These are phyloP conservation scores for Aegilops umbellulata DNA, from an alignment of 176 grass and related monocot species.

Conservation along the genomic window DNA sequence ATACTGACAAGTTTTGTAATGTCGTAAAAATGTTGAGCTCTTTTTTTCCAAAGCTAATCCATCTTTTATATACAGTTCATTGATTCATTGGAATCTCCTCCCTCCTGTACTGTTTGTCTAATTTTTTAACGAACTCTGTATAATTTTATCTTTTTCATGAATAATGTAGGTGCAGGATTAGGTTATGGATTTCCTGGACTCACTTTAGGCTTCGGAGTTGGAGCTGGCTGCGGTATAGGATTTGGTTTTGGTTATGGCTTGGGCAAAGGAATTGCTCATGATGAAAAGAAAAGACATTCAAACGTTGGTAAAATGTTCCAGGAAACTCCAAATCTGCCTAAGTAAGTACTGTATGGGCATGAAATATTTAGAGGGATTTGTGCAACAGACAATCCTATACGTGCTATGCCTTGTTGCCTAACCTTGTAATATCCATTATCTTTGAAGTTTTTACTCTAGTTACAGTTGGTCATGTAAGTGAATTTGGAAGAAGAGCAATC, in stretches of 20 bases:
- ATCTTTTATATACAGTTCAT: neutral
- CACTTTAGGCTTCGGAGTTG: constrained; percentile 68
- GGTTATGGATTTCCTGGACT: constrained; percentile 84
- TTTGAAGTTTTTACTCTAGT: neutral
- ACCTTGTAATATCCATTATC: neutral
- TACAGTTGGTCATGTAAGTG: neutral
- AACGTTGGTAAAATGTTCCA: constrained; percentile 85
- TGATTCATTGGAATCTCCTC: neutral
- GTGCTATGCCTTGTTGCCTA: constrained; percentile 19
- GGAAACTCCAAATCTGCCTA: constrained; percentile 40
- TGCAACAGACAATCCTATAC: neutral
- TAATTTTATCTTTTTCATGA: neutral
- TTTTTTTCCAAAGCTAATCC: neutral
- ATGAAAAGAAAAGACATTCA: constrained; percentile 52
- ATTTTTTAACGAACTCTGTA: neutral
- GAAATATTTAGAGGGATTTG: neutral
- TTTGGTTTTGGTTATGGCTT: constrained; percentile 79
- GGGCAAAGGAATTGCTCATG: constrained; percentile 71
- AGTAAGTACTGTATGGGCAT: constrained; percentile 50
- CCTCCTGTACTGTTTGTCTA: neutral
- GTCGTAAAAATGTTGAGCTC: neutral
- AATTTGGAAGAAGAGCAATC: neutral
- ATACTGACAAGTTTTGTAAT: neutral
- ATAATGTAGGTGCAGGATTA: constrained; percentile 60
- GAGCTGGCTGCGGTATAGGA: constrained; percentile 79